Conservation (phyloP, 2,329 filamentous ascomycete genomes). For the Tympanopsis confertula region DNA sequence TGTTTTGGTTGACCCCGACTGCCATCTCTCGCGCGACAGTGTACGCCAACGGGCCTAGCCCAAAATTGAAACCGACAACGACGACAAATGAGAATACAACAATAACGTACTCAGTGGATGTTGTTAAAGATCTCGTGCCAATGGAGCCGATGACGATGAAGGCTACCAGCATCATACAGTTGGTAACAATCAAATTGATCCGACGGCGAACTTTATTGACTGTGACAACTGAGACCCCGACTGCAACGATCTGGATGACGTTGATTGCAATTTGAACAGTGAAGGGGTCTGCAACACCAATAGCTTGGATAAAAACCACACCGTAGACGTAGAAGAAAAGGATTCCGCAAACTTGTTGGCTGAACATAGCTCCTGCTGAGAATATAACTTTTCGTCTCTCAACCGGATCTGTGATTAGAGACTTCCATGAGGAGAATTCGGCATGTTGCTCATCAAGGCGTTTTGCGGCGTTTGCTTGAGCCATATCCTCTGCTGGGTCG, state of each 20-base stretch:
- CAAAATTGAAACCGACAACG: constrained; percentile 19
- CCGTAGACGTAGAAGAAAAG: constrained; percentile 20
- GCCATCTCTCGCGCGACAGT: constrained; percentile 13
- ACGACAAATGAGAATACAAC: constrained; percentile 15
- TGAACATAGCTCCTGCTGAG: constrained; percentile 18
- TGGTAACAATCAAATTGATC: constrained; percentile 13
- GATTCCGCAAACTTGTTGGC: constrained; percentile 24
- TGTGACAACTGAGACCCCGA: constrained; percentile 11
- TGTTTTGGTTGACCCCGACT: constrained; percentile 23
- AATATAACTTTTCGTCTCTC: constrained; percentile 23
- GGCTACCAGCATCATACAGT: constrained; percentile 11
- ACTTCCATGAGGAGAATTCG: constrained; percentile 15
- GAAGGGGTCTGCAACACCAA: constrained; percentile 16
- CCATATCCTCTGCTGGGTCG: constrained; percentile 10
- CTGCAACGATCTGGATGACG: constrained; percentile 16
- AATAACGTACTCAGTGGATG: no score
- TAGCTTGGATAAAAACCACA: constrained; percentile 16
- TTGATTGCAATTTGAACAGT: constrained; percentile 16
- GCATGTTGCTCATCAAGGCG: constrained; percentile 9
- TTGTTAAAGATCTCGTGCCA: no score
- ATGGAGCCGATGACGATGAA: constrained; percentile 15
- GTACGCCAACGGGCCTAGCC: constrained; percentile 16
- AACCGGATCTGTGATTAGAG: constrained; percentile 18
- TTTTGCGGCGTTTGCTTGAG: constrained; percentile 11
- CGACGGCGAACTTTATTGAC: constrained; percentile 16